These are phyloP conservation scores for Botrytis squamosa DNA, from an alignment of 2,329 filamentous ascomycete species.

Conservation along the genomic window DNA sequence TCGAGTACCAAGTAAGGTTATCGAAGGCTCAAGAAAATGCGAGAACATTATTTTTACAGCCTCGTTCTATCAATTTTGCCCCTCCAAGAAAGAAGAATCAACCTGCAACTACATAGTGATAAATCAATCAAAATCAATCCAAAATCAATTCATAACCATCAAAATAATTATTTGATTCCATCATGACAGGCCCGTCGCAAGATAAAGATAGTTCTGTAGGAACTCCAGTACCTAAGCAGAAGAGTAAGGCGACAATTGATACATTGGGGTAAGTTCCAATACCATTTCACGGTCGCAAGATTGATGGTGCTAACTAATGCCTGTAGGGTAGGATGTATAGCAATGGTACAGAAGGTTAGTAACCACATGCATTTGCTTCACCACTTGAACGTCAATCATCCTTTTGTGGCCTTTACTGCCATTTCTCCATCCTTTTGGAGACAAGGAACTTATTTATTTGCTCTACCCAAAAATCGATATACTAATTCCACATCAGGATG, in stretches of 20 bases:
- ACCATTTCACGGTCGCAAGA: conserved; percentile 14
- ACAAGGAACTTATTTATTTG: not conserved
- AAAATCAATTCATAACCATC: conserved; percentile 23
- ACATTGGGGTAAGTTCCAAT: conserved; percentile 66
- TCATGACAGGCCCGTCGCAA: conserved; percentile 54
- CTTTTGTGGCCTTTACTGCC: not conserved
- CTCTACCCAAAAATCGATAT: conserved; percentile 28
- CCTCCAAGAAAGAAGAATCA: not conserved
- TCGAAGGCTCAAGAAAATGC: not conserved
- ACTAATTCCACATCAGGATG: conserved; percentile 55
- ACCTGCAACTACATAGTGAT: not conserved
- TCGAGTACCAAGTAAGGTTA: not conserved
- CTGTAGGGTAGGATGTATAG: conserved; percentile 39
- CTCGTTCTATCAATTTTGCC: not conserved
- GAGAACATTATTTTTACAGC: not conserved
- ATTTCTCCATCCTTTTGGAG: not conserved
- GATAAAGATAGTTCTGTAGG: conserved; percentile 49
- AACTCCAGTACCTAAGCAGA: conserved; percentile 61
- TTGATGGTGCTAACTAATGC: conserved; percentile 25
- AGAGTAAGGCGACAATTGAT: conserved; percentile 78
- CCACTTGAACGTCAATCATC: not conserved
- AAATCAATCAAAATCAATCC: conserved; percentile 23
- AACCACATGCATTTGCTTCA: not conserved
- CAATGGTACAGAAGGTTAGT: conserved; percentile 41
- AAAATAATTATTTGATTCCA: conserved; percentile 33